Base-by-base conservation (phyloP, 1,284 basidiomycete species). In the Polyporus tsugae region DNA sequence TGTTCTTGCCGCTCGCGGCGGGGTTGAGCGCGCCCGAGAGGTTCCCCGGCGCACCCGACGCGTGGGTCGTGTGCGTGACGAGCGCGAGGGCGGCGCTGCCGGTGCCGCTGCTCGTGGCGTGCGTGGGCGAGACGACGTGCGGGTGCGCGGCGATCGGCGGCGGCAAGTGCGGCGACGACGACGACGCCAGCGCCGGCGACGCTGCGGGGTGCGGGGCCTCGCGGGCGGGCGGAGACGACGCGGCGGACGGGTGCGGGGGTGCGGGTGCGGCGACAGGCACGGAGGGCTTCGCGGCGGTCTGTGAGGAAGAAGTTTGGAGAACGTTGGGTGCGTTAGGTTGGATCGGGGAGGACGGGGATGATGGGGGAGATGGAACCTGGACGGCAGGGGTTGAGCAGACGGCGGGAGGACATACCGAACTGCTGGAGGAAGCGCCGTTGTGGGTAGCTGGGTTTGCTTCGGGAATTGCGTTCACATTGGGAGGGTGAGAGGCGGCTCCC, bases 11-110 rank as follows among this genome's bases (percentile, higher is more conserved):
- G 15, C 29, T 9, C 29, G 29, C 15, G 11, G 49, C 49, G 4
- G 52, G 52, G 52, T 55, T 55, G 52, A 55, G 52, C 52, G 52
- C 52, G 29, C 15, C 15, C 52, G 52, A 55, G 29, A 33, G 13
- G 52, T 55, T 55, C 6, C 46, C 46, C 46, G 41, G 5, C 41
- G 41, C 41, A 17, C 41, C 46, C 9, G 46, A 49, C n/a, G 46
- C n/a, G 44, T n/a, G 44, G 22, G 46, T 25, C 22, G 46, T 49
- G 46, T 22, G 22, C 46, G 46, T 49, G 10, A 49, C 46, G 22
- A 49, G 46, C 22, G 46, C 46, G 22, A 49, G 9, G 22, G 46
- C 46, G 9, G 7, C 46, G 46, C 46, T 49, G 42, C 46, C 46
- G 22, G 22, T 9, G 7, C 44, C n/a, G n/a, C 19, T 5, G 9